Evolutionary conservation across 2,329 filamentous ascomycete species (phyloP).

Genomic region (Colletotrichum sp.): DNA sequence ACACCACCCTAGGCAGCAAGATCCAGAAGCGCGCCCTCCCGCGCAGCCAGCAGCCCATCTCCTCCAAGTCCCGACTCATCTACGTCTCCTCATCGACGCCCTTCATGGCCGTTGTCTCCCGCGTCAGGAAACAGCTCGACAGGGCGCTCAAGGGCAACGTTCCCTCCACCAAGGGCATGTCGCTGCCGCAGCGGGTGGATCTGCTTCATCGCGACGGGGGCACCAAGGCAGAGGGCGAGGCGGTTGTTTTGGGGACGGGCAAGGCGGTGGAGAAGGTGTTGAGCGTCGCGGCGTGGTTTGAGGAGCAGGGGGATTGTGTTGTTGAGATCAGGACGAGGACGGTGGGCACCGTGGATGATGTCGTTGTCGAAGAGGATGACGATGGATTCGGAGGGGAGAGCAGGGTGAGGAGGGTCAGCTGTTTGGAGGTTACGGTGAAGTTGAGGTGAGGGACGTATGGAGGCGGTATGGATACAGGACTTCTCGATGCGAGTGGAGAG

Average conservation of each 20-base stretch:
- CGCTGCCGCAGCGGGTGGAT: slow-evolving; percentile 51
- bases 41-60: slow-evolving; percentile 44
- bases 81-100: slow-evolving; percentile 71
- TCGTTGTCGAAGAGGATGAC: slow-evolving; percentile 50
- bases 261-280: slow-evolving; percentile 69
- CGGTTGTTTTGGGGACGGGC: slow-evolving; percentile 69
- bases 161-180: slow-evolving; percentile 48
- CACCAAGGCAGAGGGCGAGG: slow-evolving; percentile 37
- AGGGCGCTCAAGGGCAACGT: slow-evolving; percentile 53
- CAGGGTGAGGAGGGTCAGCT: slow-evolving; percentile 55
- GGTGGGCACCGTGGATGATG: slow-evolving; percentile 71
- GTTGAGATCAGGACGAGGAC: slow-evolving; percentile 68
- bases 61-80: slow-evolving; percentile 54
- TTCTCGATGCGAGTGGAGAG: background rate
- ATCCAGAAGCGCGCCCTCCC: slow-evolving; percentile 55
- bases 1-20: slow-evolving; percentile 44
- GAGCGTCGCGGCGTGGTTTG: slow-evolving; percentile 68
- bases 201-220: slow-evolving; percentile 40
- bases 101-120: slow-evolving; percentile 72
- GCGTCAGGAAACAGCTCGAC: slow-evolving; percentile 67
- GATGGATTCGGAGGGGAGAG: slow-evolving; percentile 37
- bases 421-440: slow-evolving; percentile 53
- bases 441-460: slow-evolving; percentile 43
- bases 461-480: background rate
- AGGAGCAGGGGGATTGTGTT: slow-evolving; percentile 61